Conservation (phyloP, 352 stramenopile species). For the Thraustotheca clavata region DNA sequence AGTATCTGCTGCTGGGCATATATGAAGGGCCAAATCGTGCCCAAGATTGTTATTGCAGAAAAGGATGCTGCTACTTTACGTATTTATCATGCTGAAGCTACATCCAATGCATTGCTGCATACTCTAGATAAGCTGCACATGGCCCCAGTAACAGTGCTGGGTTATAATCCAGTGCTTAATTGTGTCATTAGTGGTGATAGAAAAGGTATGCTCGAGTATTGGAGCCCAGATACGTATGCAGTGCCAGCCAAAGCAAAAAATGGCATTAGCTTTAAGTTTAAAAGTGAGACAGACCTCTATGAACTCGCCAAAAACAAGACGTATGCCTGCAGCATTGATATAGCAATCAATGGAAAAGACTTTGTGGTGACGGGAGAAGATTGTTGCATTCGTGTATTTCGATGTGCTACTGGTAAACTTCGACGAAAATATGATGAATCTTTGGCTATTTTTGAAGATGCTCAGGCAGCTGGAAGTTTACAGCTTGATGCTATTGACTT, state of each 20-base stretch:
- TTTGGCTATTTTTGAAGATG: conserved; percentile 82
- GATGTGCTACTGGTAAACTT: conserved; percentile 82
- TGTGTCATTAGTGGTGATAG: conserved; percentile 89
- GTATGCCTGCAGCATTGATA: conserved; percentile 61
- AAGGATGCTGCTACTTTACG: conserved; percentile 52
- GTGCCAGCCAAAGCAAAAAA: conserved; percentile 37
- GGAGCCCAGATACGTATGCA: conserved; percentile 52
- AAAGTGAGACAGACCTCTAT: conserved; percentile 96
- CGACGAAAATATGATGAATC: conserved; percentile 86
- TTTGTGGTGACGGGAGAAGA: conserved; percentile 88
- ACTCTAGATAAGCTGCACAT: conserved; percentile 84
- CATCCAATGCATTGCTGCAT: conserved; percentile 38
- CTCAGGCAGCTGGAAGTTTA: conserved; percentile 55
- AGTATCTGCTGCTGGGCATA: conserved; percentile 70
- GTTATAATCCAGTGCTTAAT: conserved; percentile 77
- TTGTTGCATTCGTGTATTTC: conserved; percentile 84
- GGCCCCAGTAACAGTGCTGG: conserved; percentile 82
- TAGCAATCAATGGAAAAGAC: conserved; percentile 48
- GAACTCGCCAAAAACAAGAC: conserved; percentile 91
- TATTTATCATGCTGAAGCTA: conserved; percentile 77
- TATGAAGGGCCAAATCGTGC: conserved; percentile 34
- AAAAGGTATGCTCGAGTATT: conserved; percentile 93
- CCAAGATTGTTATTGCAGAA: conserved; percentile 74
- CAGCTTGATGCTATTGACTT: conserved; percentile 86
- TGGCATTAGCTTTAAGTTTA: conserved; percentile 79